Conservation (phyloP, 106 monocot genomes). For the Triglochin maritima region DNA sequence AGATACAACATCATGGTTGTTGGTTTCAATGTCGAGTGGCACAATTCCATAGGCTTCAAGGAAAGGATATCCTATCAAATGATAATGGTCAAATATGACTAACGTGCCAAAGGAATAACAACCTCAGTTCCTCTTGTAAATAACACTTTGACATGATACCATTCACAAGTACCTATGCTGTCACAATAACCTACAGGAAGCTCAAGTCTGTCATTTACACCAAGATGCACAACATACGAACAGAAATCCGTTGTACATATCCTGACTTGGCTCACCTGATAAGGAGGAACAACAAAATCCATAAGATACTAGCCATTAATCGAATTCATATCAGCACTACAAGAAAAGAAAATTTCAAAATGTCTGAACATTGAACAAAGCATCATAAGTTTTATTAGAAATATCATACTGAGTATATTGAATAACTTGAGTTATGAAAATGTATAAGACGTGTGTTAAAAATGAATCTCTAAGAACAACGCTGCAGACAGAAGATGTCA, state of each 20-base stretch:
- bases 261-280: slow-evolving; percentile 80
- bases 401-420: not conserved
- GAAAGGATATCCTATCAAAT: slow-evolving; percentile 57
- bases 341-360: slow-evolving; percentile 7
- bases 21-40: slow-evolving; percentile 62
- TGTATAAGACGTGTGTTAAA: too few relatives aligned
- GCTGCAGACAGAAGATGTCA: too few relatives aligned
- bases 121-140: not conserved
- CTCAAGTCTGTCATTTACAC: slow-evolving; percentile 48
- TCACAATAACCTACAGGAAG: slow-evolving; percentile 56
- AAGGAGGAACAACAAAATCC: not conserved
- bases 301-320: too few relatives aligned
- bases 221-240: slow-evolving; percentile 40
- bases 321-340: too few relatives aligned
- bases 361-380: not conserved
- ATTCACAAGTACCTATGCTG: slow-evolving; percentile 49
- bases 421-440: too few relatives aligned
- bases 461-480: too few relatives aligned
- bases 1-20: slow-evolving; percentile 68
- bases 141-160: slow-evolving; percentile 2
- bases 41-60: slow-evolving; percentile 67
- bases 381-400: not conserved
- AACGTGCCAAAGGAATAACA: too few relatives aligned
- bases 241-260: slow-evolving; percentile 25
- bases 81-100: too few relatives aligned